Evolutionary conservation across 495 filamentous ascomycete genomes (phyloP), one percentile per base, ranked within the genome.

Genomic region (Neurospora hispaniola): DNA sequence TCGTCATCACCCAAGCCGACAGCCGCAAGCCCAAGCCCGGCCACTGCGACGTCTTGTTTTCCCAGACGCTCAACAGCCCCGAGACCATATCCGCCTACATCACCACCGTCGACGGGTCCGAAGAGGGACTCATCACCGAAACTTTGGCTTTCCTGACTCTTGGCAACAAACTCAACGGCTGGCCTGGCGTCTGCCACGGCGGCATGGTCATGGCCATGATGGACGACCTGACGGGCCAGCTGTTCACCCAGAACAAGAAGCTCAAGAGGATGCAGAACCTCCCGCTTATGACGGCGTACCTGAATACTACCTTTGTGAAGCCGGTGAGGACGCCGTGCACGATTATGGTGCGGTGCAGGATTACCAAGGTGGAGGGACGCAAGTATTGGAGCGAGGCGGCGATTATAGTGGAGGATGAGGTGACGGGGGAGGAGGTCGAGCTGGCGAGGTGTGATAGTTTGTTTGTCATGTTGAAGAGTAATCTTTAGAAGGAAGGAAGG

Each of bases 181-280:
- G 85, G 73, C 80, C 86, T n/a, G 79, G 83, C 18, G 82, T 88
- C 31, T 81, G 84, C 40, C 90, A 92, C 77, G 90, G 90, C 20
- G 90, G 89, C 23, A 84, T 90, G 54, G 82, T 89, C 23, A 84
- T 84, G n/a, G 84, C 87, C 2, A 79, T 93, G 35, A 75, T 92
- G 40, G 89, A 90, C 73, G 80, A 82, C 74, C 79, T 80, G 6
- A 84, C 86, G 75, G 88, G 89, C 1, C 81, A 86, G 14, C 73
- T 89, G 14, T 76, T 87, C 6, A 77, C 81, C 16, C 70, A 83
- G n/a, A 89, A 88, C 74, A 75, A 83, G 71, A 77, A 77, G 31
- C 72, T 77, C 2, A 79, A 78, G 44, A 72, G 23, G 70, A 73
- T 79, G 11, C 59, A 71, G 27, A 73, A 73, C 8, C n/a, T 75